Evolutionary conservation across 2,329 filamentous ascomycete species (phyloP), one percentile per base, ranked within the genome.

Genomic region (Myriosclerotinia curreyana): DNA sequence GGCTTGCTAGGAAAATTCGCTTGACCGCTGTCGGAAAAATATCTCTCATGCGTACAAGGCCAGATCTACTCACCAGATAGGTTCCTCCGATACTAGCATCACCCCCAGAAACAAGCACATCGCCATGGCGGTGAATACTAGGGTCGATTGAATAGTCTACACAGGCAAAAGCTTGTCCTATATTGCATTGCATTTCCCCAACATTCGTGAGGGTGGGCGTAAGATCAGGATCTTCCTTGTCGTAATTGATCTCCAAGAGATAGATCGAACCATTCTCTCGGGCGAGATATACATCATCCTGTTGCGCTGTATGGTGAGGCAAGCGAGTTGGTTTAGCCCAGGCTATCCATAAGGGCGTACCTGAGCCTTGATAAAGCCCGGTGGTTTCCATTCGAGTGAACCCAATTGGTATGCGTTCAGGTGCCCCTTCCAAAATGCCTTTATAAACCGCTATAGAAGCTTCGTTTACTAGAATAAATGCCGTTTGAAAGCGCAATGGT

Each of bases 221-320:
- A 60, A 82, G 80, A 61, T 87, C 74, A 69, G 84, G 79, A 53
- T 81, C 83, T 67, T 79, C 79, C 49, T 76, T 76, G 56, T 79
- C 75, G 40, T 81, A 81, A 51, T 84, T 83, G 65, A 91, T 85
- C 69, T 92, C 87, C 5, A 94, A 76, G 68, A 89, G 90, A 62
- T 87, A 83, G 12, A 97, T 82, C 56, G 87, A 79, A 3, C 95
- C 95, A 73, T 98, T 94, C 76, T 98, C 94, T 62, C 93, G 86
- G 14, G 89, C 90, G 20, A 99, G 79, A 72, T 95, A 96, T 56
- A 98, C 86, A 66, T 88, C 86, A 72, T 98, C 95, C 44, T 87
- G 86, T 22, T 79, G 81, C 62, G 83, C 78, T 60, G 83, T 83
- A 69, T 88, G 89, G 66, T 82, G 82, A 31, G 86, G 63, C 8